A percentile compares a stretch with the other conserved stretches of the same genome.
Conservation (phyloP, 2,329 filamentous ascomycete genomes). For the Trichoderma sp. region DNA sequence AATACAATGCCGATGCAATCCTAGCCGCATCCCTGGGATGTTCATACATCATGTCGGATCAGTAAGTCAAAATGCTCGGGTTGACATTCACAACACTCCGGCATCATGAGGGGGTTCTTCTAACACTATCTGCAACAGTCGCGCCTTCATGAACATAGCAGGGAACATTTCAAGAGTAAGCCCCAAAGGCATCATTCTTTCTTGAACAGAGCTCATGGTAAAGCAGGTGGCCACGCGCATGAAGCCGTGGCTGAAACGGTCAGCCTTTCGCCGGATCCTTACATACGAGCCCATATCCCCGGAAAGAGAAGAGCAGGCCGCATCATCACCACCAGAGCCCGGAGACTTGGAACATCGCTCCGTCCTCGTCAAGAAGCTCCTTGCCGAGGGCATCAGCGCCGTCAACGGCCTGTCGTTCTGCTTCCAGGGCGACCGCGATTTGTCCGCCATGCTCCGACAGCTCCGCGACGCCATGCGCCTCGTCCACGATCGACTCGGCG, state of each 20-base stretch:
- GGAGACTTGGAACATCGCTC: conserved; percentile 4
- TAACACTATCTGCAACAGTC: background rate
- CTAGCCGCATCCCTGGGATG: conserved; percentile 5
- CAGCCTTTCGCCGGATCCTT: conserved; percentile 7
- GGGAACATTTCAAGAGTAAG: conserved; percentile 18
- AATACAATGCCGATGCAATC: conserved; percentile 12
- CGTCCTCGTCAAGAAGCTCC: background rate
- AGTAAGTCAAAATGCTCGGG: conserved; percentile 3
- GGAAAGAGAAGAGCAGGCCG: background rate
- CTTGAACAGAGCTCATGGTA: background rate
- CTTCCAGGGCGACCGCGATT: conserved; percentile 19
- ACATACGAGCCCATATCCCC: background rate
- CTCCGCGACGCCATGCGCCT: conserved; percentile 20
- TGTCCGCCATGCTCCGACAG: conserved; percentile 11
- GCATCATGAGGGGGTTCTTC: background rate
- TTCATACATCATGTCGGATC: conserved; percentile 14
- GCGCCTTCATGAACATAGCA: conserved; percentile 14
- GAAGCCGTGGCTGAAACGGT: conserved; percentile 17
- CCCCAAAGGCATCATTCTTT: conserved; percentile 4
- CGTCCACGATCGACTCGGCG: conserved; percentile 17
- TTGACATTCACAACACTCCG: no score
- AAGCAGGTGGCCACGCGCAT: conserved; percentile 15
- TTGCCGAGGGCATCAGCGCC: background rate
- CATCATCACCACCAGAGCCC: background rate
- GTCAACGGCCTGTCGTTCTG: conserved; percentile 10